phyloP scores from a whole-genome alignment of 257 asterid genomes.

The Solanum virginianum region DNA sequence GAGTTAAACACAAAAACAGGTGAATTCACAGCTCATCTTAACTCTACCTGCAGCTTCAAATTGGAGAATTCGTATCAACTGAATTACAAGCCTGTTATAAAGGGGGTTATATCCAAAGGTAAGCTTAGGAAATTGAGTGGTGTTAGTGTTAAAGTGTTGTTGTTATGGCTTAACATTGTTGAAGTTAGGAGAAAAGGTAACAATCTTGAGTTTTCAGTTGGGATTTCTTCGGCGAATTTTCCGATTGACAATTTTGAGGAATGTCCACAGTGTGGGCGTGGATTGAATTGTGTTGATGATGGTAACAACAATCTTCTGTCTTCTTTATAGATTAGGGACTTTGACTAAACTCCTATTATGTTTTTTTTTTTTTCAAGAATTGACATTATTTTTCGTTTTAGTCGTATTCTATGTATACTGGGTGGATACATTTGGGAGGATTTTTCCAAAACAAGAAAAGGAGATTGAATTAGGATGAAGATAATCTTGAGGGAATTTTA shows the following conservation, averaged over 20 bases:
- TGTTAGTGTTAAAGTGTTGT: slow-evolving; percentile 50
- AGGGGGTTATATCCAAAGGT: slow-evolving; percentile 40
- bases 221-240: slow-evolving; percentile 53
- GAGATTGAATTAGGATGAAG: too few species aligned
- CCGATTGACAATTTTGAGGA: slow-evolving; percentile 40
- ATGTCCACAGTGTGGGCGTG: slow-evolving; percentile 79
- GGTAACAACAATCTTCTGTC: slow-evolving; percentile 1
- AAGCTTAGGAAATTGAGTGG: slow-evolving; percentile 38
- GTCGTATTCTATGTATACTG: too few species aligned
- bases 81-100: slow-evolving; percentile 41
- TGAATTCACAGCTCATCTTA: slow-evolving; percentile 36
- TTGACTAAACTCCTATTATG: background rate
- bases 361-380: too few species aligned
- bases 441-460: too few species aligned
- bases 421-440: too few species aligned
- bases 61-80: slow-evolving; percentile 36
- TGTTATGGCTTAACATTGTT: slow-evolving; percentile 50
- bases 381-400: too few species aligned
- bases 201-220: slow-evolving; percentile 50
- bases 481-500: too few species aligned
- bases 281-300: slow-evolving; percentile 35
- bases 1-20: slow-evolving; percentile 61
- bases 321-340: background rate
- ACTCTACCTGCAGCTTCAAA: slow-evolving; percentile 44
- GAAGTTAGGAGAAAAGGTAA: slow-evolving; percentile 37